Percentiles rank a stretch among this genome's conserved stretches.
phyloP scores from a whole-genome alignment of 805 yeast species.

The Teunomyces barrocoloradensis region DNA sequence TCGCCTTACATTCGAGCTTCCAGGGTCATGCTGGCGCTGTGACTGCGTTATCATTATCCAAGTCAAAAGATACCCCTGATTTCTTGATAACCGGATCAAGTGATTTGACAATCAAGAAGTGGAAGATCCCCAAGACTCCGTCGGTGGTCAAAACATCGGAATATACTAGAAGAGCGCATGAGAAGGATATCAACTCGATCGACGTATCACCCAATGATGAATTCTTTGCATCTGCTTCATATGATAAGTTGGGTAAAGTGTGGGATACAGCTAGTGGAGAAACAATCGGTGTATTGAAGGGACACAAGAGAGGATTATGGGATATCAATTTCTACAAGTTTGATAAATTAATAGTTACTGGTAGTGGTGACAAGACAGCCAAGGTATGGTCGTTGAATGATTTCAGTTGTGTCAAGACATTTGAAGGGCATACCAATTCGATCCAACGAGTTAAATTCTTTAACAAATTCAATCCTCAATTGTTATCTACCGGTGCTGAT shows the following conservation, averaged over 20 bases:
- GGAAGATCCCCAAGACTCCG: slow-evolving; percentile 62
- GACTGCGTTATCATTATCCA: slow-evolving; percentile 76
- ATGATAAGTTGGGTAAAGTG: slow-evolving; percentile 85
- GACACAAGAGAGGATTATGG: slow-evolving; percentile 96
- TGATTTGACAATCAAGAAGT: slow-evolving; percentile 81
- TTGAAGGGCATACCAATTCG: slow-evolving; percentile 93
- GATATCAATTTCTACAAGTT: slow-evolving; percentile 78
- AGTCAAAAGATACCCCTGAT: slow-evolving; percentile 52
- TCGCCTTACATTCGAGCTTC: slow-evolving; percentile 56
- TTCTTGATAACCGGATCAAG: slow-evolving; percentile 80
- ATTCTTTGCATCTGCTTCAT: slow-evolving; percentile 88
- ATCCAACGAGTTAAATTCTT: slow-evolving; percentile 79
- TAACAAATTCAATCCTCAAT: slow-evolving; percentile 57
- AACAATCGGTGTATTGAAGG: slow-evolving; percentile 75
- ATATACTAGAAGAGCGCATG: slow-evolving; percentile 94
- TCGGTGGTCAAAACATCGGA: slow-evolving; percentile 57
- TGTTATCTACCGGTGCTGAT: slow-evolving; percentile 87
- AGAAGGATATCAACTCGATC: slow-evolving; percentile 87
- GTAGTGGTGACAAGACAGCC: slow-evolving; percentile 90
- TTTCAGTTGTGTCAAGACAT: slow-evolving; percentile 71
- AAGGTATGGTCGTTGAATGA: slow-evolving; percentile 86
- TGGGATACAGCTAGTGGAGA: slow-evolving; percentile 91
- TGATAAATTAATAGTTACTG: slow-evolving; percentile 75
- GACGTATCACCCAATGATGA: slow-evolving; percentile 91
- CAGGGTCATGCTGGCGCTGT: slow-evolving; percentile 87